phyloP scores from a whole-genome alignment of 2,329 filamentous ascomycete genomes.

The Microdochium bolleyi region DNA sequence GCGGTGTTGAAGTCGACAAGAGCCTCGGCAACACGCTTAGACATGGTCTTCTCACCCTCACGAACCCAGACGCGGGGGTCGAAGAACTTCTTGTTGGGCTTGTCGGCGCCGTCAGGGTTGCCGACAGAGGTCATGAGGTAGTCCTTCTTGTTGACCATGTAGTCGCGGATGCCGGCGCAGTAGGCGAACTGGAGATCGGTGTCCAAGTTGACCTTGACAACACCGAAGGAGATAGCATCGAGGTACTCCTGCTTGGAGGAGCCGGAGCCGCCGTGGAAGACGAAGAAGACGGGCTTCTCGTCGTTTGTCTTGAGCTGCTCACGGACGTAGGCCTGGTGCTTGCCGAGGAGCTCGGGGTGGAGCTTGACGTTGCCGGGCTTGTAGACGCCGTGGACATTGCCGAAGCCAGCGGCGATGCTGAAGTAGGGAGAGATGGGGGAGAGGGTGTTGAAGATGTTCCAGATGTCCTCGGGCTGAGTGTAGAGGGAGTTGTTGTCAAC shows the following conservation, averaged over 20 bases:
- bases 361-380: constrained; percentile 97
- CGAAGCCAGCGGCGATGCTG: constrained; percentile 96
- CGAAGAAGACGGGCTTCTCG: constrained; percentile 94
- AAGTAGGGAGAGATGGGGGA: constrained; percentile 87
- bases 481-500: constrained; percentile 96
- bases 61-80: constrained; percentile 90
- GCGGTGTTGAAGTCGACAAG: constrained; percentile 89
- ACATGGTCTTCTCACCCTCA: constrained; percentile 97
- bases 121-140: constrained; percentile 83
- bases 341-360: constrained; percentile 88
- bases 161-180: constrained; percentile 87
- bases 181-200: constrained; percentile 97
- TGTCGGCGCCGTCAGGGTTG: constrained; percentile 91
- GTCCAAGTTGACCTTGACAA: constrained; percentile 99
- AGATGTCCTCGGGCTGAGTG: constrained; percentile 96
- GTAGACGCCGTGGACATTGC: constrained; percentile 99
- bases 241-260: constrained; percentile 85
- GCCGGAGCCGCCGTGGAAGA: constrained; percentile 97
- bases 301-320: constrained; percentile 64
- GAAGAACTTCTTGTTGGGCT: constrained; percentile 98
- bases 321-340: constrained; percentile 91
- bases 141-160: constrained; percentile 88
- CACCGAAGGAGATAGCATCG: constrained; percentile 83
- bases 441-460: constrained; percentile 82
- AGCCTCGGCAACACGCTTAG: constrained; percentile 67